Percentiles rank a stretch among this genome's conserved stretches.
These are phyloP conservation scores for Aspergillus saccharolyticus DNA, from an alignment of 495 filamentous ascomycete species.

Conservation along the genomic window DNA sequence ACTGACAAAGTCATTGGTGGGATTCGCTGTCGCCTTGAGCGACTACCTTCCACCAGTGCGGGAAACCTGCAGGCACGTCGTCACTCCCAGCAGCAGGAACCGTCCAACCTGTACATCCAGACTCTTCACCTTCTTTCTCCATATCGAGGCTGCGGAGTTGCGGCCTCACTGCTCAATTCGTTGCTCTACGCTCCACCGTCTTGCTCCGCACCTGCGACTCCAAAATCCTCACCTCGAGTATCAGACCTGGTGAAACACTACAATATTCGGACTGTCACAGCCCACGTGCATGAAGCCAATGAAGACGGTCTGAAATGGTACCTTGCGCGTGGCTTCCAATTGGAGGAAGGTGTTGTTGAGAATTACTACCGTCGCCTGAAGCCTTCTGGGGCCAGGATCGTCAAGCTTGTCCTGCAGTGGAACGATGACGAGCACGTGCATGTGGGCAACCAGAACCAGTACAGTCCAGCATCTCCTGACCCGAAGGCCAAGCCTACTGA, in stretches of 20 bases:
- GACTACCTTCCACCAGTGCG: slow-evolving; percentile 21
- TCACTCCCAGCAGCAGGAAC: slow-evolving; percentile 28
- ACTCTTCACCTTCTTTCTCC: slow-evolving; percentile 79
- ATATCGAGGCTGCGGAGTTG: slow-evolving; percentile 76
- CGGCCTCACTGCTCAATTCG: slow-evolving; percentile 60
- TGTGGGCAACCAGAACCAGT: neutral
- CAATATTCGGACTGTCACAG: slow-evolving; percentile 57
- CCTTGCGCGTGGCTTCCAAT: slow-evolving; percentile 66
- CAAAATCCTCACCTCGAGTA: slow-evolving; percentile 21
- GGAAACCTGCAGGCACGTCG: slow-evolving; percentile 15
- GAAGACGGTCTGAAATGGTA: slow-evolving; percentile 87
- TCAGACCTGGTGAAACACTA: slow-evolving; percentile 49
- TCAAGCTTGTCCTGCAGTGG: slow-evolving; percentile 48
- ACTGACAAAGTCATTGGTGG: slow-evolving; percentile 68
- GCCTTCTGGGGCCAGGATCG: slow-evolving; percentile 73
- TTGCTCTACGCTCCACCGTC: slow-evolving; percentile 46
- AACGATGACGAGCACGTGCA: slow-evolving; percentile 13
- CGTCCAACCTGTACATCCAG: slow-evolving; percentile 72
- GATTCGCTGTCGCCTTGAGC: slow-evolving; percentile 76
- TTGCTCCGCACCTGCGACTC: slow-evolving; percentile 23
- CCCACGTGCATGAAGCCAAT: slow-evolving; percentile 94
- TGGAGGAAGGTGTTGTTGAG: slow-evolving; percentile 51
- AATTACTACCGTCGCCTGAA: slow-evolving; percentile 83
- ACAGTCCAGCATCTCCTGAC: neutral
- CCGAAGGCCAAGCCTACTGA: slow-evolving; percentile 3